A percentile compares a stretch with the other conserved stretches of the same genome.
These are phyloP conservation scores for Ambrosia hybrid DNA, from an alignment of 140 eudicot species.

Conservation along the genomic window DNA sequence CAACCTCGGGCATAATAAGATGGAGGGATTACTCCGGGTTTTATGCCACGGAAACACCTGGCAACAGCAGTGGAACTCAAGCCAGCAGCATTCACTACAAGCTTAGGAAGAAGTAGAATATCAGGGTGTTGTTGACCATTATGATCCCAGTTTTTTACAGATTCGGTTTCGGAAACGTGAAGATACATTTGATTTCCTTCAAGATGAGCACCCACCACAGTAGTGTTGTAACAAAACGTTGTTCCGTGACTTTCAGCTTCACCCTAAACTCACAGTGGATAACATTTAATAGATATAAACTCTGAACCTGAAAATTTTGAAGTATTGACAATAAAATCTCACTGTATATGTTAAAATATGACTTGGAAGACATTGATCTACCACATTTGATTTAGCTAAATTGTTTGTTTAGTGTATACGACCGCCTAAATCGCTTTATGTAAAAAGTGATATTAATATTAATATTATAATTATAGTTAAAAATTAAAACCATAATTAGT, in stretches of 20 bases:
- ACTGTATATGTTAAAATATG: slow-evolving; percentile 12
- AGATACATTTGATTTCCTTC: slow-evolving; percentile 54
- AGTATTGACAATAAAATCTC: slow-evolving; percentile 9
- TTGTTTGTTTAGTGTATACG: background rate
- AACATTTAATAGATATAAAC: slow-evolving; percentile 47
- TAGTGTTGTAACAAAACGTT: slow-evolving; percentile 61
- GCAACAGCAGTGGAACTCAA: slow-evolving; percentile 70
- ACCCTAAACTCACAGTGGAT: slow-evolving; percentile 73
- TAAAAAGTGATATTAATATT: slow-evolving; percentile 1
- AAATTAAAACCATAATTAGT: background rate
- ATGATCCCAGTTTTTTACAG: slow-evolving; percentile 39
- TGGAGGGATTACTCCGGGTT: slow-evolving; percentile 42
- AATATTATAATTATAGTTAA: too few species aligned
- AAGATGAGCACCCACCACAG: slow-evolving; percentile 68
- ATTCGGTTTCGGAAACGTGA: slow-evolving; percentile 55
- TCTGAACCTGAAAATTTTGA: slow-evolving; percentile 28
- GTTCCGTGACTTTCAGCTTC: slow-evolving; percentile 88
- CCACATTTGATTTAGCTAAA: background rate
- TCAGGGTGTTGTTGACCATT: slow-evolving; percentile 51
- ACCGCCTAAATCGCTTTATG: background rate
- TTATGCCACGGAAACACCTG: slow-evolving; percentile 51
- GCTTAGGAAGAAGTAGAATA: slow-evolving; percentile 57
- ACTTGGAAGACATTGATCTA: too few species aligned
- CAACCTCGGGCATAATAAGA: slow-evolving; percentile 80
- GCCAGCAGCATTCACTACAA: slow-evolving; percentile 84